phyloP scores from a whole-genome alignment of 2,329 filamentous ascomycete genomes.

The Penicillium sp. region DNA sequence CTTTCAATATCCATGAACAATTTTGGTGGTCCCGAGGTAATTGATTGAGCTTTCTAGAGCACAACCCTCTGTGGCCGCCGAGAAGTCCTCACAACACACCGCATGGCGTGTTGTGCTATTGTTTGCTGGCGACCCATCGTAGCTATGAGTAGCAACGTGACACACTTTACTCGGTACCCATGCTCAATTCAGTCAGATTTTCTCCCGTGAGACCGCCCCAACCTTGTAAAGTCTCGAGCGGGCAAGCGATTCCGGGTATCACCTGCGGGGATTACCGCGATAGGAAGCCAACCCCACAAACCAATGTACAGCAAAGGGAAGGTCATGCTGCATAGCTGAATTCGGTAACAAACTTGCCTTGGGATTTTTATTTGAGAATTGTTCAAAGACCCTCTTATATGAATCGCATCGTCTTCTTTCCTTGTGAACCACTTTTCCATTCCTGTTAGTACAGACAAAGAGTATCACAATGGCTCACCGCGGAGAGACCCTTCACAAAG shows the following conservation, averaged over 20 bases:
- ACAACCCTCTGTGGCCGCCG: too few species aligned
- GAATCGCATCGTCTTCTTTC: not conserved
- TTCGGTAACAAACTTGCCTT: not conserved
- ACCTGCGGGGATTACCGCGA: slow-evolving; percentile 1
- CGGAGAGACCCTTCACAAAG: slow-evolving; percentile 31
- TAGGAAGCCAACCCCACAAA: slow-evolving; percentile 14
- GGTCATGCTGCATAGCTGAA: not conserved
- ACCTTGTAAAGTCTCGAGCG: not conserved
- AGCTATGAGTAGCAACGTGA: too few species aligned
- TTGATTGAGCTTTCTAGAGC: too few species aligned
- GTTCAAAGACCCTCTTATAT: slow-evolving; percentile 5
- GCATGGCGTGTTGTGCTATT: too few species aligned
- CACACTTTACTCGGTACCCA: too few species aligned
- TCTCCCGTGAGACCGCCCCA: not conserved
- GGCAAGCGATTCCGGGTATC: slow-evolving; percentile 24
- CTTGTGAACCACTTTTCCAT: not conserved
- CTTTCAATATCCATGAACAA: too few species aligned
- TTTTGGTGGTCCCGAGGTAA: too few species aligned
- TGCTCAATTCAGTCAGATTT: not conserved
- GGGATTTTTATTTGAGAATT: not conserved
- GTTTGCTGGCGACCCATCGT: too few species aligned
- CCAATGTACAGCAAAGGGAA: slow-evolving; percentile 8
- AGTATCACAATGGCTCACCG: slow-evolving; percentile 33
- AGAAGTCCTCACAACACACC: too few species aligned
- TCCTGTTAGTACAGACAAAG: not conserved